Evolutionary conservation across 495 filamentous ascomycete species (phyloP), one percentile per base, ranked within the genome.

Genomic region (Podospora conica): DNA sequence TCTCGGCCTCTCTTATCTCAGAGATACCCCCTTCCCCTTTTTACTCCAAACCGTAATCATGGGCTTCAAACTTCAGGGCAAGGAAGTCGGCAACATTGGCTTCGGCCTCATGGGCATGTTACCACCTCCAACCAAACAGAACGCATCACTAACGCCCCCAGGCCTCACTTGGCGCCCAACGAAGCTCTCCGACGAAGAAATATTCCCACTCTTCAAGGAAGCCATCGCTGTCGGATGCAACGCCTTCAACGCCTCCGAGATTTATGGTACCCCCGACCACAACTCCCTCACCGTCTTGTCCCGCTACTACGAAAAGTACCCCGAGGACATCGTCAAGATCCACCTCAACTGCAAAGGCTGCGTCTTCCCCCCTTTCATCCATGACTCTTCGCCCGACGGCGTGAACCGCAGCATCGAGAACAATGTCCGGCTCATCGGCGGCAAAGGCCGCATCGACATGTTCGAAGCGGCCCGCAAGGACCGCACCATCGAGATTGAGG

Each of bases 391-490:
- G 18, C 83, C 86, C 56, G 84, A 83, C 65, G 84, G 86, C 64
- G 83, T 91, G 8, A 81, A 85, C n/a, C 78, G 82, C 22, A 87
- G 84, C 60, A 81, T 97, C 62, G 91, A 93, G 58, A 84, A 88
- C 67, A 86, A 80, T 66, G 73, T 96, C 53, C 81, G 75, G 23
- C 67, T 84, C 25, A 78, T 92, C 4, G 85, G 86, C 63, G 90
- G 88, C n/a, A 90, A 87, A 67, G 92, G 92, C 80, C 85, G 79
- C 60, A 81, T 97, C 65, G 90, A 96, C 75, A 85, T 94, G 64
- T 97, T 94, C 71, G 88, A 95, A 76, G 85, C 79, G 60, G 91
- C 90, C 7, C 82, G 93, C 5, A 84, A 91, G 24, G 92, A 96
- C 69, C 80, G 79, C 12, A 85, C 85, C 0, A 81, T 79, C 28